Evolutionary conservation across 139 green algal species (phyloP).

Genomic region (Volvox reticuliferus): DNA sequence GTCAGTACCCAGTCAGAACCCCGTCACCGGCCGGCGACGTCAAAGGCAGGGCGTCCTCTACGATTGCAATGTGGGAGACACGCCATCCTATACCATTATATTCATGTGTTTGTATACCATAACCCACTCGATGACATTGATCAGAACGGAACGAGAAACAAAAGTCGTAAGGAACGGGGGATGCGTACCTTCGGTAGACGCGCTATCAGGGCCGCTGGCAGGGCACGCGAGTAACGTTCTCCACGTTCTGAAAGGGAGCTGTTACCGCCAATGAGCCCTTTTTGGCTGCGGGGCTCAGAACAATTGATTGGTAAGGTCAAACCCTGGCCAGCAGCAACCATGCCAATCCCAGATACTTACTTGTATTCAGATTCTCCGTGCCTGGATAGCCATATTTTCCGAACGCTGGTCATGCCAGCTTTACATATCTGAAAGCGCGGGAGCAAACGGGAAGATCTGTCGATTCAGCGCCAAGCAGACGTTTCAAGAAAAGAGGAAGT

Average conservation of each 20-base stretch:
- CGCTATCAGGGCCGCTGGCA: constrained; percentile 78
- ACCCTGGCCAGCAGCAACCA: not conserved
- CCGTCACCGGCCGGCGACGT: too few species aligned
- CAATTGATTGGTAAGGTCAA: not conserved
- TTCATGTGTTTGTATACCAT: too few species aligned
- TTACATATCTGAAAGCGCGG: constrained; percentile 78
- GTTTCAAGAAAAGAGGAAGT: too few species aligned
- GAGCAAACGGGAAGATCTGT: not conserved
- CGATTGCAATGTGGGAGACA: too few species aligned
- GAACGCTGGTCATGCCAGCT: constrained; percentile 68
- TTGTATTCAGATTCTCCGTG: constrained; percentile 93
- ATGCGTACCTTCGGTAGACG: constrained; percentile 64
- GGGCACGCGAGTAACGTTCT: constrained; percentile 79
- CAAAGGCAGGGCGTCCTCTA: too few species aligned
- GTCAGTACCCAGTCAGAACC: too few species aligned
- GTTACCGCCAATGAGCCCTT: constrained; percentile 87
- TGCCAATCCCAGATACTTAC: not conserved
- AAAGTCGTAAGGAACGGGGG: too few species aligned
- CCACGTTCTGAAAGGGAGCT: constrained; percentile 75
- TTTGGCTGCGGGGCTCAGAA: constrained; percentile 15
- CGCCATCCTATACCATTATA: too few species aligned
- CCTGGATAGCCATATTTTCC: constrained; percentile 89
- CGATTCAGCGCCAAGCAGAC: too few species aligned
- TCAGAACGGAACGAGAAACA: too few species aligned
- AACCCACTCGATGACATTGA: too few species aligned